These are phyloP conservation scores for Heliamphora pulchella DNA, from an alignment of 179 eudicot species.

Conservation along the genomic window DNA sequence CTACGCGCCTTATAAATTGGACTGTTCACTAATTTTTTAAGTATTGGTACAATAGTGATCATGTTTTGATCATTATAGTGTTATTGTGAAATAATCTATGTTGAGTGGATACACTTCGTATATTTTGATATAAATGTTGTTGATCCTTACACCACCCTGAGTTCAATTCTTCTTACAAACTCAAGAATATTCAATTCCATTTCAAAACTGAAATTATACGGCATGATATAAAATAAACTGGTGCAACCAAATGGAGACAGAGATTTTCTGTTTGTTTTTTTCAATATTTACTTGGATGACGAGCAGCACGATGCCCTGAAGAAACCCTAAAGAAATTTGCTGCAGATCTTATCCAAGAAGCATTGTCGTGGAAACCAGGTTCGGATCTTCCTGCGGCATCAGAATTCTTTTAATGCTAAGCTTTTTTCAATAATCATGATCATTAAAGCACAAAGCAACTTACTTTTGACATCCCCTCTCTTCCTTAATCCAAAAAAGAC, in stretches of 20 bases:
- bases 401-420: not conserved
- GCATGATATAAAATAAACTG: not conserved
- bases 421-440: not conserved
- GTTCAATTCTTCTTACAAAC: too few species aligned
- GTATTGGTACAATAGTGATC: too few species aligned
- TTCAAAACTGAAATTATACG: not conserved
- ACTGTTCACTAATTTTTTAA: too few species aligned
- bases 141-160: too few species aligned
- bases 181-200: too few species aligned
- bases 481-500: not conserved
- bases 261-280: not conserved
- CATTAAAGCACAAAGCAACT: not conserved
- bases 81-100: too few species aligned
- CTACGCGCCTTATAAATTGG: too few species aligned
- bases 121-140: too few species aligned
- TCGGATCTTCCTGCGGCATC: not conserved
- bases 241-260: not conserved
- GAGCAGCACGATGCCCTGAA: not conserved
- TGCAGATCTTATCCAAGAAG: not conserved
- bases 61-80: too few species aligned
- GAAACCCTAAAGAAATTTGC: not conserved
- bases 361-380: too few species aligned
- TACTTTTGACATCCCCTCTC: not conserved
- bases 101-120: too few species aligned
- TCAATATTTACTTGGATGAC: not conserved